phyloP scores from a whole-genome alignment of 2,329 filamentous ascomycete genomes.

The Talaromyces amestolkiae region DNA sequence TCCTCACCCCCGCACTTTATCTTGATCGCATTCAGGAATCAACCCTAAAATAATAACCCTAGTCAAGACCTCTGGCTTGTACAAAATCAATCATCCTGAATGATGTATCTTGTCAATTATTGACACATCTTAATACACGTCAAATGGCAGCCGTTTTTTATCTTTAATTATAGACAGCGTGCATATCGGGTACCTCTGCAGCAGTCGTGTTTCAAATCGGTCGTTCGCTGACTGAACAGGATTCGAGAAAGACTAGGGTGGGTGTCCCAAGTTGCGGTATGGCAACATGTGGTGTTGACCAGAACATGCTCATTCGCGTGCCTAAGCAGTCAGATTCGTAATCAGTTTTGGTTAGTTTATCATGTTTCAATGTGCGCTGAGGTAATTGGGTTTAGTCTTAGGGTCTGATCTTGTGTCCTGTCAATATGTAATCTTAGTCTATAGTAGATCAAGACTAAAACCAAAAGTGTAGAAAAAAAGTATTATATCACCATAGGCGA shows the following conservation, averaged over 20 bases:
- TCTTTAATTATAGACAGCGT: not conserved
- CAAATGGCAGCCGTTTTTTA: not conserved
- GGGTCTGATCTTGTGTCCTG: no score
- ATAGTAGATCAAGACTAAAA: no score
- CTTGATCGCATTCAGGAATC: not conserved
- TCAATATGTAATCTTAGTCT: no score
- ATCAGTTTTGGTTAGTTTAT: no score
- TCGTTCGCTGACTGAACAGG: not conserved
- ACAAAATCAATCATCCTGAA: not conserved
- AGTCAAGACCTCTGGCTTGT: not conserved
- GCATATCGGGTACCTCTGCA: constrained; percentile 2
- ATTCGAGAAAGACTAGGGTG: not conserved
- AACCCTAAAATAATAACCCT: not conserved
- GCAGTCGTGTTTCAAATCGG: constrained; percentile 2
- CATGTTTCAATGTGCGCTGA: no score
- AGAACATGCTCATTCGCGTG: no score
- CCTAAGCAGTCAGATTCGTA: no score
- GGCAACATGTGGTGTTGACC: not conserved
- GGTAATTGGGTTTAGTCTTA: no score
- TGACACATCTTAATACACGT: not conserved
- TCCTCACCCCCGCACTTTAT: not conserved
- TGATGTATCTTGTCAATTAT: not conserved
- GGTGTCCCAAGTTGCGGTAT: not conserved
- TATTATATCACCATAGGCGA: not conserved
- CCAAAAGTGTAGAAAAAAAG: not conserved